These are phyloP conservation scores for Ilyonectria sp. DNA, from an alignment of 2,329 filamentous ascomycete genomes.

Conservation along the genomic window DNA sequence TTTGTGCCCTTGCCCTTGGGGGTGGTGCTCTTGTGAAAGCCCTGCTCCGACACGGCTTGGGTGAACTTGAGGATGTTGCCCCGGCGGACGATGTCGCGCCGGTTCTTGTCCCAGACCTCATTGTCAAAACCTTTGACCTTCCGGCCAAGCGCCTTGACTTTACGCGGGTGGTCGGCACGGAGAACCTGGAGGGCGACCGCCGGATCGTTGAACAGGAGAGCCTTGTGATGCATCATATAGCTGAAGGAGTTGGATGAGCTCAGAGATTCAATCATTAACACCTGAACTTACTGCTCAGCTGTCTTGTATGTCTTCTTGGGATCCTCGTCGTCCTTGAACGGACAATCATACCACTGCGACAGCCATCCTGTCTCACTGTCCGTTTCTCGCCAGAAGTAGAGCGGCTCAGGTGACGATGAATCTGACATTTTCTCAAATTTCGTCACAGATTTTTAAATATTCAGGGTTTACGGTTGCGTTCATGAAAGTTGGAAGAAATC, in stretches of 20 bases:
- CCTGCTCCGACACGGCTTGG: slow-evolving; percentile 51
- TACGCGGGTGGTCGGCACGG: slow-evolving; percentile 58
- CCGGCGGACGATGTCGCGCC: slow-evolving; percentile 68
- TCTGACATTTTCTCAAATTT: slow-evolving; percentile 26
- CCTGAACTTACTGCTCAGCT: slow-evolving; percentile 64
- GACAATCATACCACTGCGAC: slow-evolving; percentile 73
- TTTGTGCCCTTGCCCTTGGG: slow-evolving; percentile 35
- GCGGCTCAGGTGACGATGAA: slow-evolving; percentile 31
- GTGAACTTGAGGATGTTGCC: slow-evolving; percentile 75
- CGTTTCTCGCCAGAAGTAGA: slow-evolving; percentile 66
- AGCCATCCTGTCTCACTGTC: slow-evolving; percentile 67
- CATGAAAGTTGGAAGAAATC: background rate
- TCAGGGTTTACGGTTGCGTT: background rate
- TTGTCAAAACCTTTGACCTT: slow-evolving; percentile 67
- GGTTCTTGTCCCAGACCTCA: slow-evolving; percentile 65
- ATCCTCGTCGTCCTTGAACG: slow-evolving; percentile 61
- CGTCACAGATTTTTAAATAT: background rate
- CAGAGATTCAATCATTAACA: background rate
- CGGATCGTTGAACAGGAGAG: slow-evolving; percentile 63
- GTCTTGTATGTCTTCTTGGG: slow-evolving; percentile 60
- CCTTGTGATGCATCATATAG: slow-evolving; percentile 71
- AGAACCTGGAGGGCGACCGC: slow-evolving; percentile 65
- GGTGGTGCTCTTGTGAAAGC: slow-evolving; percentile 43
- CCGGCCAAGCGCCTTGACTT: slow-evolving; percentile 70
- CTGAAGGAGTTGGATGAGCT: slow-evolving; percentile 42